Conservation (phyloP, 75 land plant genomes). For the Adiantum capillusveneris region DNA sequence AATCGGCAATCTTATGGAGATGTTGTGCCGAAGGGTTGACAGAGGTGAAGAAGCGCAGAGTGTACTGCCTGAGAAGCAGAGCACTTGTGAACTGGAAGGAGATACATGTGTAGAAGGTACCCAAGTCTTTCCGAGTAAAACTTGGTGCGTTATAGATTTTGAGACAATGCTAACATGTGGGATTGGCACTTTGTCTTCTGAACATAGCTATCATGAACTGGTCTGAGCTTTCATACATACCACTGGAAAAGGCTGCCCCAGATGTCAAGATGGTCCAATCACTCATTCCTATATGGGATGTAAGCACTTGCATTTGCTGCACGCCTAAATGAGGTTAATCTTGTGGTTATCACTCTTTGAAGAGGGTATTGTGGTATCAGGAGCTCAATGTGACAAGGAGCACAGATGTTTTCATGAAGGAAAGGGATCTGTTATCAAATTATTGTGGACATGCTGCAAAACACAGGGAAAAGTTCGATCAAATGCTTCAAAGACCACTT, state of each 20-base stretch:
- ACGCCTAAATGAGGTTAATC: background rate
- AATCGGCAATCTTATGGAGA: background rate
- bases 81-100: constrained; percentile 78
- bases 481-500: background rate
- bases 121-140: background rate
- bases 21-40: background rate
- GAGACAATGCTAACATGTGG: too few relatives aligned
- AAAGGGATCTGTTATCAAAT: background rate
- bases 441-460: background rate
- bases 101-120: constrained; percentile 82
- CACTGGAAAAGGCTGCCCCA: constrained; percentile 58
- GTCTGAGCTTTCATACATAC: constrained; percentile 50
- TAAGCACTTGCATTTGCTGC: constrained; percentile 14
- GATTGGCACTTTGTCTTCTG: background rate
- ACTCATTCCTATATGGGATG: constrained; percentile 94
- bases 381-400: background rate
- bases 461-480: background rate
- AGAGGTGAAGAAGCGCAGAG: background rate
- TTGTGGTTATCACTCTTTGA: background rate
- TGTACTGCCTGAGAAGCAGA: constrained; percentile 21
- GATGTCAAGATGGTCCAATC: constrained; percentile 93
- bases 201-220: constrained; percentile 72
- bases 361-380: background rate
- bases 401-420: background rate
- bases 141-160: background rate